phyloP scores from a whole-genome alignment of 2,329 filamentous ascomycete genomes.

The Fusarium sulawesiense region DNA sequence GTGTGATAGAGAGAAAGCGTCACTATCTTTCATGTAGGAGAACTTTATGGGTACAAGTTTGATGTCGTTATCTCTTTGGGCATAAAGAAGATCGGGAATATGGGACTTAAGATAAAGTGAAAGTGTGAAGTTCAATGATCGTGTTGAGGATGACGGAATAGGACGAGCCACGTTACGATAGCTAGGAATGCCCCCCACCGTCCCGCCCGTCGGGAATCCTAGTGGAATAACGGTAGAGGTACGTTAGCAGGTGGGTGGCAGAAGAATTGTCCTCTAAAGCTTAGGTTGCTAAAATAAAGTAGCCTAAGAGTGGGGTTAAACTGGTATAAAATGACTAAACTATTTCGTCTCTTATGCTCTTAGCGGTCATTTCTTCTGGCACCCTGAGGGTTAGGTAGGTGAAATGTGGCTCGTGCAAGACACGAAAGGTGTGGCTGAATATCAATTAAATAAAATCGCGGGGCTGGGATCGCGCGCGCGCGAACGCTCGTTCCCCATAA shows the following conservation, averaged over 20 bases:
- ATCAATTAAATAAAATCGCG: slow-evolving; percentile 47
- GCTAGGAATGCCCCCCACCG: neutral
- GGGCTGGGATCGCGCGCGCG: slow-evolving; percentile 42
- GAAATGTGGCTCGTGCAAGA: slow-evolving; percentile 17
- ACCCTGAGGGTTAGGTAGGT: no score
- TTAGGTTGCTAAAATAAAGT: no score
- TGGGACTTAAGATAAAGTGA: slow-evolving; percentile 1
- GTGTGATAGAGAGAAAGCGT: neutral
- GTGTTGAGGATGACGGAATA: slow-evolving; percentile 32
- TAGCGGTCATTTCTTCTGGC: no score
- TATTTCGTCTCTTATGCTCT: no score
- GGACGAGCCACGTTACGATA: slow-evolving; percentile 40
- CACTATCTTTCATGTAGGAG: neutral
- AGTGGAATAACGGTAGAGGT: neutral
- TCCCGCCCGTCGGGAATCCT: neutral
- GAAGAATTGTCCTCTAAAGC: no score
- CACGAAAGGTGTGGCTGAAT: slow-evolving; percentile 27
- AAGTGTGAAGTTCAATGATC: neutral
- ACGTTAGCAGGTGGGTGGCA: neutral
- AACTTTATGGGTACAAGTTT: neutral
- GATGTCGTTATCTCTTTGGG: neutral
- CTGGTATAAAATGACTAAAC: no score
- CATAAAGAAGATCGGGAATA: neutral
- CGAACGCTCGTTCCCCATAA: slow-evolving; percentile 3
- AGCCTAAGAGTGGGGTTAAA: no score